These are phyloP conservation scores for Thyridium curvatum DNA, from an alignment of 2,329 filamentous ascomycete species.

Conservation along the genomic window DNA sequence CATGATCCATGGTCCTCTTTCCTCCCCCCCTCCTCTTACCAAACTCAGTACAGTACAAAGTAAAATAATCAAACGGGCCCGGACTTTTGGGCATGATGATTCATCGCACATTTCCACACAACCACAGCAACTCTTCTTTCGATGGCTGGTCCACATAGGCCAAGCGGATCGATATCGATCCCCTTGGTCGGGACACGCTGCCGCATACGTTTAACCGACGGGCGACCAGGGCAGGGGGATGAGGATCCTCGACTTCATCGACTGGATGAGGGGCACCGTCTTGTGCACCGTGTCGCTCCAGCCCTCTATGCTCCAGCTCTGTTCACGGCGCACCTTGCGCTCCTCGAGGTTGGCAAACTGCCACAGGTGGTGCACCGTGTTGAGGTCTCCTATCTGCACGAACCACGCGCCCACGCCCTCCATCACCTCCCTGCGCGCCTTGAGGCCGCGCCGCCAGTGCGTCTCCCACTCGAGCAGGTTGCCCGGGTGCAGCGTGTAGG, in stretches of 20 bases:
- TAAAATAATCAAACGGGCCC: too few relatives aligned
- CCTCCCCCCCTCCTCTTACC: too few relatives aligned
- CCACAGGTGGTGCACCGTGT: slow-evolving; percentile 97
- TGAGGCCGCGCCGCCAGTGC: slow-evolving; percentile 89
- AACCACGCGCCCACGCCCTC: slow-evolving; percentile 98
- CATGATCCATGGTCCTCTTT: too few relatives aligned
- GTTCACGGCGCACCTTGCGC: slow-evolving; percentile 80
- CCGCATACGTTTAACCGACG: slow-evolving; percentile 53
- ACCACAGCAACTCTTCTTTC: too few relatives aligned
- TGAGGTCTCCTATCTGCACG: slow-evolving; percentile 94
- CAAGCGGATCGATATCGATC: too few relatives aligned
- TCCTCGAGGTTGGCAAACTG: slow-evolving; percentile 97
- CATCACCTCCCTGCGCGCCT: slow-evolving; percentile 92
- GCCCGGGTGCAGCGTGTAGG: slow-evolving; percentile 92
- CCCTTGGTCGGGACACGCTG: too few relatives aligned
- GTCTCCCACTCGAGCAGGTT: slow-evolving; percentile 98
- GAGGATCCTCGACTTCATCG: slow-evolving; percentile 90
- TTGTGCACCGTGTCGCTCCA: slow-evolving; percentile 98
- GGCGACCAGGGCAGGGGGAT: slow-evolving; percentile 97
- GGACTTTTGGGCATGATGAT: too few relatives aligned
- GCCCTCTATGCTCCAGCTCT: slow-evolving; percentile 91
- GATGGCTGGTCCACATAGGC: too few relatives aligned
- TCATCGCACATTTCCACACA: too few relatives aligned
- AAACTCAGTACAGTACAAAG: too few relatives aligned
- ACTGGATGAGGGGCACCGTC: slow-evolving; percentile 94